These are phyloP conservation scores for Scalesia atractyloides DNA, from an alignment of 129 eudicot species.

Conservation along the genomic window DNA sequence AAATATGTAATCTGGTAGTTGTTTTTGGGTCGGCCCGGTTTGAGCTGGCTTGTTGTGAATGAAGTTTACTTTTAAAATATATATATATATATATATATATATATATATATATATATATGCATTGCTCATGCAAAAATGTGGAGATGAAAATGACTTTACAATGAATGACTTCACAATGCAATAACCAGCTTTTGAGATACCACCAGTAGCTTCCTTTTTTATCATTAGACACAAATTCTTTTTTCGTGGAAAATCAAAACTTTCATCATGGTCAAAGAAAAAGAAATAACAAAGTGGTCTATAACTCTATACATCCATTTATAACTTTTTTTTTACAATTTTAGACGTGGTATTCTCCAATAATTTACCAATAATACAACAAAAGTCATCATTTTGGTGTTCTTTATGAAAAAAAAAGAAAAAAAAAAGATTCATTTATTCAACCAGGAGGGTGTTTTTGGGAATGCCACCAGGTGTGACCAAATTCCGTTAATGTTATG, in stretches of 20 bases:
- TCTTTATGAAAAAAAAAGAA: background rate
- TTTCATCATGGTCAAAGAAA: slow-evolving; percentile 28
- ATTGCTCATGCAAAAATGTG: slow-evolving; percentile 38
- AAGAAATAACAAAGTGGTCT: slow-evolving; percentile 16
- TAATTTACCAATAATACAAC: background rate
- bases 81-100: too few relatives aligned
- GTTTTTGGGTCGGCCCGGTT: too few relatives aligned
- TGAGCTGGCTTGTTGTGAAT: too few relatives aligned
- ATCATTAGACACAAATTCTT: slow-evolving; percentile 41
- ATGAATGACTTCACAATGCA: slow-evolving; percentile 61
- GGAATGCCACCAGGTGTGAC: slow-evolving; percentile 33
- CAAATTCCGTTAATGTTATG: slow-evolving; percentile 35
- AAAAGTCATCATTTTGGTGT: background rate
- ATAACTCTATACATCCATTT: background rate
- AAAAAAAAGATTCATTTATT: background rate
- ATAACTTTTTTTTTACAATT: background rate
- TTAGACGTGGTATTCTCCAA: background rate
- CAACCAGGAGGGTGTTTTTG: slow-evolving; percentile 32
- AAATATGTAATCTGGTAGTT: too few relatives aligned
- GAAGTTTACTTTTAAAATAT: too few relatives aligned
- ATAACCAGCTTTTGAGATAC: slow-evolving; percentile 53
- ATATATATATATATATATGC: too few relatives aligned
- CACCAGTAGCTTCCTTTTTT: slow-evolving; percentile 41
- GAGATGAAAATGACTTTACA: slow-evolving; percentile 58
- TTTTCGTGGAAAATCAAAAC: slow-evolving; percentile 40